phyloP scores from a whole-genome alignment of 495 filamentous ascomycete genomes.

The Aspergillus ostianus region DNA sequence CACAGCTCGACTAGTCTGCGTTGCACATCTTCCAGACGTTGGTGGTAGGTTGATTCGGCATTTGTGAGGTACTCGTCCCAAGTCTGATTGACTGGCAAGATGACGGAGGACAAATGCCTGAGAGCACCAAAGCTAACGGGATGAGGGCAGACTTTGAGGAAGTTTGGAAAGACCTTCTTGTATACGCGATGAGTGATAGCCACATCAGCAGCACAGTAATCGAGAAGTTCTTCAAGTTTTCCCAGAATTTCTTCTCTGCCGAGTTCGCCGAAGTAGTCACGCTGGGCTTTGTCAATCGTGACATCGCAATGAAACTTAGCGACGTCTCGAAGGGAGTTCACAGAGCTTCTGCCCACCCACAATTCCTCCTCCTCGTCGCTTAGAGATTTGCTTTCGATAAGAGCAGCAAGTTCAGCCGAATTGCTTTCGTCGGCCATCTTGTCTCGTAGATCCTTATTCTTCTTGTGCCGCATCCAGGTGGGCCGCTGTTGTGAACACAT shows the following conservation, averaged over 20 bases:
- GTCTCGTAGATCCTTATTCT: constrained; percentile 80
- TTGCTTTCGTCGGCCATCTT: constrained; percentile 71
- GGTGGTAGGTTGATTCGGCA: constrained; percentile 81
- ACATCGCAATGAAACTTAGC: constrained; percentile 94
- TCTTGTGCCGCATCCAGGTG: constrained; percentile 94
- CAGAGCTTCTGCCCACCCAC: constrained; percentile 90
- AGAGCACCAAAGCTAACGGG: constrained; percentile 96
- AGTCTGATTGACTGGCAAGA: constrained; percentile 81
- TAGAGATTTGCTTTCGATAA: constrained; percentile 65
- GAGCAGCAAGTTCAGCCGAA: constrained; percentile 64
- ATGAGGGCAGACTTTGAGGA: constrained; percentile 85
- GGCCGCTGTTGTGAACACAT: constrained; percentile 98
- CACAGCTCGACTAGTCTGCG: constrained; percentile 69
- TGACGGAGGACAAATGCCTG: constrained; percentile 86
- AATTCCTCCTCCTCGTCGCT: constrained; percentile 87
- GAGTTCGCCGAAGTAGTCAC: constrained; percentile 84
- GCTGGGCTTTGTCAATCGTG: constrained; percentile 83
- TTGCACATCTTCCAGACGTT: constrained; percentile 70
- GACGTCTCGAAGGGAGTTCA: constrained; percentile 94
- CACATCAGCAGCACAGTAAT: constrained; percentile 96
- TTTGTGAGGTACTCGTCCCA: constrained; percentile 82
- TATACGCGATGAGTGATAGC: constrained; percentile 89
- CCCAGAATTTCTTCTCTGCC: constrained; percentile 64
- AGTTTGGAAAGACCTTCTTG: constrained; percentile 85
- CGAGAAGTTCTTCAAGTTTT: constrained; percentile 77